Evolutionary conservation across 2,329 filamentous ascomycete genomes (phyloP).

Genomic region (Sporothrix schenckii): DNA sequence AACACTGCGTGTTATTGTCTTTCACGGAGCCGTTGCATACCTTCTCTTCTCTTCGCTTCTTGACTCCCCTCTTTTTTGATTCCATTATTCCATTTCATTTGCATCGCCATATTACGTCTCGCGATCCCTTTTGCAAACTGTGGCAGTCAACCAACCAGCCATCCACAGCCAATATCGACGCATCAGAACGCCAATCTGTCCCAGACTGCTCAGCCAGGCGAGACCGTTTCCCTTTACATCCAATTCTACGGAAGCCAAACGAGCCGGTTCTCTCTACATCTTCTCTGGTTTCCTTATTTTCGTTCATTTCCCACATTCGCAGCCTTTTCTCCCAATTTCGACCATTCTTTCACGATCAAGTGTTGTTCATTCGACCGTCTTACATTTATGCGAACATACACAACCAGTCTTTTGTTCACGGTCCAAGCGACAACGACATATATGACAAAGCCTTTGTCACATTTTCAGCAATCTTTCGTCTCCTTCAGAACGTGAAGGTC

Average conservation of each 20-base stretch:
- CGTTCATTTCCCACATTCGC: not conserved
- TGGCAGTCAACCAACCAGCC: slow-evolving; percentile 14
- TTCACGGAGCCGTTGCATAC: slow-evolving; percentile 12
- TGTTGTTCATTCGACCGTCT: slow-evolving; percentile 3
- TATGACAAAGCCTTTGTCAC: slow-evolving; percentile 7
- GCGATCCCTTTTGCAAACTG: slow-evolving; percentile 16
- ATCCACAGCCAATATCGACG: slow-evolving; percentile 23
- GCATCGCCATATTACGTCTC: not conserved
- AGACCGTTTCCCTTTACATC: not conserved
- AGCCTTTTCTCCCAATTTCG: not conserved
- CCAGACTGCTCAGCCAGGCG: slow-evolving; percentile 7
- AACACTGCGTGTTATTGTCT: slow-evolving; percentile 1
- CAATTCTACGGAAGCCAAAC: slow-evolving; percentile 8
- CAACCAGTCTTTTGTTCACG: slow-evolving; percentile 3
- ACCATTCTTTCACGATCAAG: not conserved
- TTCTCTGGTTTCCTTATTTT: not conserved
- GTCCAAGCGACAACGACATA: not conserved
- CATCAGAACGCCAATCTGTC: slow-evolving; percentile 27
- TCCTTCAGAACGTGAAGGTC: not conserved
- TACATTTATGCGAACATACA: not conserved
- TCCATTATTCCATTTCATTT: slow-evolving; percentile 10
- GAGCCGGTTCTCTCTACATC: slow-evolving; percentile 11
- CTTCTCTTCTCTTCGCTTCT: slow-evolving; percentile 21
- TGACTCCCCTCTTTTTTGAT: not conserved
- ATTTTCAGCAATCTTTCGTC: slow-evolving; percentile 10